Evolutionary conservation across 2,329 filamentous ascomycete species (phyloP).

Genomic region (Phaeosphaeria sp.): DNA sequence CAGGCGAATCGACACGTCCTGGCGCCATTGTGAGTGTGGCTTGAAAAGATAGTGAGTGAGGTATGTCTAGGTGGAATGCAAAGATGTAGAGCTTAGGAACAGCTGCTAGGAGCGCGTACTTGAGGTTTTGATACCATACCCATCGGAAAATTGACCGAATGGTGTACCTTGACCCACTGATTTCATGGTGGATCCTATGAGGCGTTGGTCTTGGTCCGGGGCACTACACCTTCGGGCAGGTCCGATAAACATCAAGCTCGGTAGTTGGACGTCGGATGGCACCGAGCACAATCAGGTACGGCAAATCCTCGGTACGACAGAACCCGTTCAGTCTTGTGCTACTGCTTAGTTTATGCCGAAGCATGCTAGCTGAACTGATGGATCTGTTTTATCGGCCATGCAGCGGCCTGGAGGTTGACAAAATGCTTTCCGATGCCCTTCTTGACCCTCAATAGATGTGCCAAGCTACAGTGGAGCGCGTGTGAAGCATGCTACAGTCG

Average conservation of each 20-base stretch:
- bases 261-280: no score
- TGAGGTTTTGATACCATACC: no score
- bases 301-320: no score
- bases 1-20: conserved; percentile 11
- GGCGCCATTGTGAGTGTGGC: conserved; percentile 11
- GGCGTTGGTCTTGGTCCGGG: no score
- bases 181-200: no score
- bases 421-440: not conserved
- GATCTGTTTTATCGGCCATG: not conserved
- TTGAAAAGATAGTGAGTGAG: not conserved
- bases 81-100: not conserved
- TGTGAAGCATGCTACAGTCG: not conserved
- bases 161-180: no score
- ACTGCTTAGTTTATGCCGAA: no score
- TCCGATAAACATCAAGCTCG: no score
- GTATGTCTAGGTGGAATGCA: not conserved
- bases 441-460: not conserved
- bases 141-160: no score
- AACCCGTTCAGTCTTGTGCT: no score
- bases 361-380: not conserved
- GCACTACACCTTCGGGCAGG: no score
- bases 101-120: not conserved
- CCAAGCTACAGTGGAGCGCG: not conserved
- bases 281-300: no score
- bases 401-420: not conserved